Percentiles rank a stretch among this genome's conserved stretches.
These are phyloP conservation scores for Cryphonectria japonica DNA, from an alignment of 2,329 filamentous ascomycete species.

Conservation along the genomic window DNA sequence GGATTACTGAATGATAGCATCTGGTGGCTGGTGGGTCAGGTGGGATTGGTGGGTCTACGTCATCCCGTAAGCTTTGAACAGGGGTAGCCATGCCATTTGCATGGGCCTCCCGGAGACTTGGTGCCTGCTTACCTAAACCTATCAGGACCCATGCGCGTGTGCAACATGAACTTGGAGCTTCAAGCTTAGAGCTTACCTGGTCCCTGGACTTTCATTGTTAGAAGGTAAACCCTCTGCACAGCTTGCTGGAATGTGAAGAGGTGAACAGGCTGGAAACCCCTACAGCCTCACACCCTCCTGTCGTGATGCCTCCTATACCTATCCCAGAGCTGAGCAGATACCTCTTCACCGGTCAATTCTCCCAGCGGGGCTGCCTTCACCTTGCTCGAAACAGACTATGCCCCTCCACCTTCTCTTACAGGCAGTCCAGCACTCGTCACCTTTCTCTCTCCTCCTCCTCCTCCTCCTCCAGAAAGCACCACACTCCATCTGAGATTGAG, in stretches of 20 bases:
- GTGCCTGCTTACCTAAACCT: neutral
- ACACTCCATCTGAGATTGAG: conserved; percentile 3
- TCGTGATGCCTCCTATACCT: conserved; percentile 50
- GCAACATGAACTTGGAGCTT: neutral
- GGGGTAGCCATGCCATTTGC: too few relatives aligned
- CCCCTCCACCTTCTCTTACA: neutral
- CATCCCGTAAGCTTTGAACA: neutral
- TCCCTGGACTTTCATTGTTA: neutral
- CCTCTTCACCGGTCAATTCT: conserved; percentile 51
- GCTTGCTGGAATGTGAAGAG: neutral
- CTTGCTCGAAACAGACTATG: neutral
- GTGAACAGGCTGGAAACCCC: neutral
- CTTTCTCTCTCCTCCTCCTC: conserved; percentile 15
- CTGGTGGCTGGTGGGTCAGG: too few relatives aligned
- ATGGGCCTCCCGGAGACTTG: too few relatives aligned
- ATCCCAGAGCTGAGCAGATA: conserved; percentile 52
- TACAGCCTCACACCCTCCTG: neutral
- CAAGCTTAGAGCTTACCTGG: neutral
- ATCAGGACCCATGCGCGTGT: too few relatives aligned
- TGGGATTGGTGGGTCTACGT: neutral
- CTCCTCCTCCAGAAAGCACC: neutral
- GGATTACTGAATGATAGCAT: neutral
- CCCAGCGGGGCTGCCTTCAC: conserved; percentile 47
- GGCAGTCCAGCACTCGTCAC: neutral
- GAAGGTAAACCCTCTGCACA: neutral